Conservation (phyloP, 176 grass and related monocot genomes). For the Oryza meyeriana region DNA sequence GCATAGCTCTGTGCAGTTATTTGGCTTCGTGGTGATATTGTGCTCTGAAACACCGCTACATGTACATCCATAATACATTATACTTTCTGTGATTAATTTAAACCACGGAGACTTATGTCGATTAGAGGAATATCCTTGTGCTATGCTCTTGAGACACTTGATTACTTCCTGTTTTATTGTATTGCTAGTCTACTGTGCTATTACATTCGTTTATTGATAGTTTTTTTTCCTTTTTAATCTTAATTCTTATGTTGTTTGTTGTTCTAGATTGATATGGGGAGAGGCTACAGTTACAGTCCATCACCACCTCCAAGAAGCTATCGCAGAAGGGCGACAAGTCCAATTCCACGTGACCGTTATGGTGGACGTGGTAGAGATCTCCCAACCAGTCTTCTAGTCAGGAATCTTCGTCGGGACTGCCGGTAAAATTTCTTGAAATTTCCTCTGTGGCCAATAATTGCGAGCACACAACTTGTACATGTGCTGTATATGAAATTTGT, state of each 20-base stretch:
- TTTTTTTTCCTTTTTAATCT: neutral
- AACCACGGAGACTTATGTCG: neutral
- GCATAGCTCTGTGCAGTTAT: neutral
- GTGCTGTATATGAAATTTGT: neutral
- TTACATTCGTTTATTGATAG: neutral
- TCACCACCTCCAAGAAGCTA: slow-evolving; percentile 83
- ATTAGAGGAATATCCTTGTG: neutral
- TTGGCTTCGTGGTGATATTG: neutral
- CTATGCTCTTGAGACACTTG: neutral
- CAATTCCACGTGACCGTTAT: slow-evolving; percentile 57
- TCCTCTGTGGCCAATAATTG: neutral
- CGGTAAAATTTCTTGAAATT: slow-evolving; percentile 19
- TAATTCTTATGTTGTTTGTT: neutral
- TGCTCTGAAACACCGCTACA: neutral
- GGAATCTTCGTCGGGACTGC: slow-evolving; percentile 83
- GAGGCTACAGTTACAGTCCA: slow-evolving; percentile 84
- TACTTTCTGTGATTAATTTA: neutral
- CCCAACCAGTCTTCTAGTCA: slow-evolving; percentile 90
- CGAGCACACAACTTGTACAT: neutral
- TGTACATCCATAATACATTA: neutral
- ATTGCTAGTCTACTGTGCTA: neutral
- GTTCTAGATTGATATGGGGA: slow-evolving; percentile 41
- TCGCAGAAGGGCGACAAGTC: slow-evolving; percentile 67
- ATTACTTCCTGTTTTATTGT: neutral
- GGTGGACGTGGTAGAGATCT: slow-evolving; percentile 62